Conservation (phyloP, 2,329 filamentous ascomycete species). For the Penicillium oxalicum region DNA sequence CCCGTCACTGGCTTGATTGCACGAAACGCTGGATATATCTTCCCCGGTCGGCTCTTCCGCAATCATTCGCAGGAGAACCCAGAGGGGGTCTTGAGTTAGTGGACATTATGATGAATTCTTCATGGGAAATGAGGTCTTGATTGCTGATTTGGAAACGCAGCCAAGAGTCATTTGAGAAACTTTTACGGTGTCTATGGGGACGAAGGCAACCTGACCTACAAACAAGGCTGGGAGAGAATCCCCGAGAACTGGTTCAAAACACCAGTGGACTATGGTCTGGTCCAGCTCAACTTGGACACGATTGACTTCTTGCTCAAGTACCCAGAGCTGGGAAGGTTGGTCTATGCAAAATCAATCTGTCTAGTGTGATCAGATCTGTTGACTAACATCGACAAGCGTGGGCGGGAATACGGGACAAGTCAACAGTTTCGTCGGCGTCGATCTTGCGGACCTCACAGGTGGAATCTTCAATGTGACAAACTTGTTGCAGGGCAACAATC, state of each 20-base stretch:
- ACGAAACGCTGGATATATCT: conserved; percentile 46
- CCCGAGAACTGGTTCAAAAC: conserved; percentile 50
- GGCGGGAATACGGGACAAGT: conserved; percentile 50
- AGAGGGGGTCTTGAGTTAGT: conserved; percentile 33
- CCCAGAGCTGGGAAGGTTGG: conserved; percentile 36
- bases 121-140: no score
- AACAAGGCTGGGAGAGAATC: conserved; percentile 47
- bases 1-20: conserved; percentile 48
- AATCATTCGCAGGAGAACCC: conserved; percentile 43
- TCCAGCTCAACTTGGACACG: conserved; percentile 40
- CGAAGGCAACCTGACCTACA: conserved; percentile 40
- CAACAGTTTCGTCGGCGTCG: conserved; percentile 48
- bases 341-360: neutral
- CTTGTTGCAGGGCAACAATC: conserved; percentile 37
- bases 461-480: conserved; percentile 34
- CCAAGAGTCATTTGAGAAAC: conserved; percentile 39
- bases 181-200: conserved; percentile 46
- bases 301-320: conserved; percentile 35
- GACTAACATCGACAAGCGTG: conserved; percentile 26
- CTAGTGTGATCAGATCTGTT: neutral
- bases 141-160: conserved; percentile 14
- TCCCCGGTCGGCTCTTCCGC: conserved; percentile 39
- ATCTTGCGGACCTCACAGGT: conserved; percentile 40
- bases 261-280: conserved; percentile 43
- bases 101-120: no score